Base-by-base conservation (phyloP, 2,329 filamentous ascomycete species). In the Blastomyces parvus region DNA sequence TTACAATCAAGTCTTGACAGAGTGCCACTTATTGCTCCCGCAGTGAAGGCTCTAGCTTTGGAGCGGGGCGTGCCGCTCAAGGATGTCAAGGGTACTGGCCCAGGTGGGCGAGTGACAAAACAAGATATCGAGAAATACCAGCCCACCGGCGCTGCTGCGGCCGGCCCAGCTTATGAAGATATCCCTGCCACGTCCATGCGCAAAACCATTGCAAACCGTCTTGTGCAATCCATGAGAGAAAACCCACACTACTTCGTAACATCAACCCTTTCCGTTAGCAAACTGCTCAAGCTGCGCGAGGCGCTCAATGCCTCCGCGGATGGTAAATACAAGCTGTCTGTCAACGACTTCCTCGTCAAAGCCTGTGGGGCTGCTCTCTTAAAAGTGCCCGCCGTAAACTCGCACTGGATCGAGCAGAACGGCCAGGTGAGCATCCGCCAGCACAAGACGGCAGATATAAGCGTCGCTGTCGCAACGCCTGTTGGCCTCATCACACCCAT, bases 261-360 rank as follows among this genome's bases (percentile, higher is more conserved):
- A 71, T 88, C 91, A 72, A 86, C 86, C 70, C 85, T 99, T 74
- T 97, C 93, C 64, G 94, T 99, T 68, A 85, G 83, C 78, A 97
- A 97, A 85, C 89, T 99, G 59, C 82, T 96, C 73, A 97, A 97
- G 84, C 91, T 99, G 71, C 91, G 94, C 73, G 86, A 90, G 80
- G 91, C 93, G 64, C 86, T 99, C 69, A 99, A 99, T 82, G 85
- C 86, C 74, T 87, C 89, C 14, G 83, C 90, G 58, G 88, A 96
- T 67, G 94, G 93, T 80, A 87, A 91, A 79, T 99, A 96, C 86
- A 99, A 97, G 86, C 89, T 99, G 64, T 97, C 92, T n/a, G 91
- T 99, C 80, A 99, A 99, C 80, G 94, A 99, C 80, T 96, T 99
- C 84, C 84, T 99, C 67, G 91, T 99, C 84, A 99, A 99, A 86